phyloP scores from a whole-genome alignment of 2,329 filamentous ascomycete genomes.

The Xylaria multiplex region DNA sequence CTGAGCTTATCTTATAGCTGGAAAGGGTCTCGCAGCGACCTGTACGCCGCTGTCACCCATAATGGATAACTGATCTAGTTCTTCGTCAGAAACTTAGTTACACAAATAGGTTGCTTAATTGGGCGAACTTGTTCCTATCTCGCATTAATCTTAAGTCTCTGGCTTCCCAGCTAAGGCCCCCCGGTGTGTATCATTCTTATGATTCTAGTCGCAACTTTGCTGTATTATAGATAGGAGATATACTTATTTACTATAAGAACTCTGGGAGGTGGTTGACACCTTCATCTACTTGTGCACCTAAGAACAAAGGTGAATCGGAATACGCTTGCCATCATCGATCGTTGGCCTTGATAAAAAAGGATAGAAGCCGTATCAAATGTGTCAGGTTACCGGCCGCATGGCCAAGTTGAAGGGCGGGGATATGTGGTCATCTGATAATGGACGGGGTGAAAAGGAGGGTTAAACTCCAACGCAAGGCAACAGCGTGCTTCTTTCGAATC shows the following conservation, averaged over 20 bases:
- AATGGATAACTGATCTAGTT: too few relatives aligned
- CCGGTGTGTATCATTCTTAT: neutral
- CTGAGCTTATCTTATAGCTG: neutral
- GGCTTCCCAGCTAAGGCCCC: neutral
- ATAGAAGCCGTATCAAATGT: neutral
- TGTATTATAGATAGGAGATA: neutral
- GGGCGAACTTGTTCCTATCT: neutral
- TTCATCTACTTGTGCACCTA: neutral
- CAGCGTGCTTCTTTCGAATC: neutral
- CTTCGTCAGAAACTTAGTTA: too few relatives aligned
- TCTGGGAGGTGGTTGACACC: neutral
- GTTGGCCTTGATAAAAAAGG: neutral
- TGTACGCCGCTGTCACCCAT: neutral
- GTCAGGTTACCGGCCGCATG: constrained; percentile 7
- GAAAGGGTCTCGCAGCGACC: neutral
- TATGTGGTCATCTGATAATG: constrained; percentile 30
- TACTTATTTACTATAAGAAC: neutral
- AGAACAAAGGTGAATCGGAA: neutral
- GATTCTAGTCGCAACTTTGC: neutral
- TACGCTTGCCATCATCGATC: neutral
- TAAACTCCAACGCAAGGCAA: constrained; percentile 10
- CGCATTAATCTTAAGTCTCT: neutral
- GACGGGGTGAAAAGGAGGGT: constrained; percentile 14
- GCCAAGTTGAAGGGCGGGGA: constrained; percentile 6
- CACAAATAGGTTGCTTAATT: neutral